Evolutionary conservation across 2,329 filamentous ascomycete species (phyloP).

Genomic region (Ophiocordyceps camponoti-leonardi): DNA sequence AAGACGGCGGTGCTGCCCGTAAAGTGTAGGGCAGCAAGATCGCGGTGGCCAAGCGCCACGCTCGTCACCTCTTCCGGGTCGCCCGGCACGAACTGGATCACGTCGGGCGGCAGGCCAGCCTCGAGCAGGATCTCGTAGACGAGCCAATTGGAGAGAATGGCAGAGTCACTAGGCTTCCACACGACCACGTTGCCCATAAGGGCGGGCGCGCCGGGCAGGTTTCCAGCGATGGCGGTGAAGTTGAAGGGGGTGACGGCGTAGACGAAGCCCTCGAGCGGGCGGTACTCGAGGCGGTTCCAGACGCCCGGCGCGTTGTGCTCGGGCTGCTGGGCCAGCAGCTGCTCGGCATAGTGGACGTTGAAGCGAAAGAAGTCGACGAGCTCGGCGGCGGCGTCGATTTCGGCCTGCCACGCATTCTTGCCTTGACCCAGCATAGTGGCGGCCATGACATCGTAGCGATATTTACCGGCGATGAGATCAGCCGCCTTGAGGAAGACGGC

Average conservation of each 20-base stretch:
- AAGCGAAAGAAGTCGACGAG: slow-evolving; percentile 85
- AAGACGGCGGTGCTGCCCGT: slow-evolving; percentile 88
- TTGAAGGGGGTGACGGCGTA: slow-evolving; percentile 94
- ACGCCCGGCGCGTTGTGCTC: slow-evolving; percentile 65
- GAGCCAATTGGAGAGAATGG: slow-evolving; percentile 81
- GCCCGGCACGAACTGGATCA: slow-evolving; percentile 87
- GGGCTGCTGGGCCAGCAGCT: slow-evolving; percentile 78
- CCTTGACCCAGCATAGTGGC: slow-evolving; percentile 92
- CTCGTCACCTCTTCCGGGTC: slow-evolving; percentile 73
- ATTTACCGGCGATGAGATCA: slow-evolving; percentile 78
- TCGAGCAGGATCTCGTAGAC: slow-evolving; percentile 82
- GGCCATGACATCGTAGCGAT: slow-evolving; percentile 93
- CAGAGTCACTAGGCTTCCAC: slow-evolving; percentile 89
- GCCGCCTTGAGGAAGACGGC: slow-evolving; percentile 93
- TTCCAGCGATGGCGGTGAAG: slow-evolving; percentile 88
- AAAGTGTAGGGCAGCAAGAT: slow-evolving; percentile 88
- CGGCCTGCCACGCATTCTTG: slow-evolving; percentile 98
- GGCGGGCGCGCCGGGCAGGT: slow-evolving; percentile 67
- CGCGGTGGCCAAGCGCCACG: slow-evolving; percentile 54
- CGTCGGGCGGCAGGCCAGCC: slow-evolving; percentile 73
- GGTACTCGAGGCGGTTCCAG: slow-evolving; percentile 85
- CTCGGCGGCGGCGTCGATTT: slow-evolving; percentile 92
- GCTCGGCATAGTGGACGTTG: slow-evolving; percentile 85
- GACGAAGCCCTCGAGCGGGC: slow-evolving; percentile 84
- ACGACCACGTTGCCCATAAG: slow-evolving; percentile 88